Conservation (phyloP, 148 eudicot species). For the Simmondsia chinensis region DNA sequence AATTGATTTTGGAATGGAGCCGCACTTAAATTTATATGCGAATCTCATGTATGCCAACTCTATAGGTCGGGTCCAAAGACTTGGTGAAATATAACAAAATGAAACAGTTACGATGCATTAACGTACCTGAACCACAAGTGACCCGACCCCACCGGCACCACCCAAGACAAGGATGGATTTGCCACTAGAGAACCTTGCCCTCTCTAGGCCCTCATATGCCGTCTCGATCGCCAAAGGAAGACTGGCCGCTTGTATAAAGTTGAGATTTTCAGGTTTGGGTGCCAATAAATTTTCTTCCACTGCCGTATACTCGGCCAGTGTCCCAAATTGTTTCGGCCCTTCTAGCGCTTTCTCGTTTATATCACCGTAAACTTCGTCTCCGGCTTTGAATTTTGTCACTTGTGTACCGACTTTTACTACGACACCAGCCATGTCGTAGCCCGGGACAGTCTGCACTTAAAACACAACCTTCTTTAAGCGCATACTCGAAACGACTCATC, state of each 20-base stretch:
- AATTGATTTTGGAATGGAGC: no score
- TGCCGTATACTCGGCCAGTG: slow-evolving; percentile 85
- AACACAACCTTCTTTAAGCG: slow-evolving; percentile 6
- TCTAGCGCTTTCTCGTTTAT: slow-evolving; percentile 61
- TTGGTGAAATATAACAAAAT: no score
- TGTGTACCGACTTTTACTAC: slow-evolving; percentile 79
- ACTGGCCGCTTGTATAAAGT: slow-evolving; percentile 73
- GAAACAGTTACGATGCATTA: neutral
- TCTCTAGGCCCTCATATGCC: slow-evolving; percentile 90
- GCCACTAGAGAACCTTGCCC: slow-evolving; percentile 63
- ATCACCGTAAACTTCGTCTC: slow-evolving; percentile 91
- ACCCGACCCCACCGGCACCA: slow-evolving; percentile 97
- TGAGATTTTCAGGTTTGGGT: slow-evolving; percentile 62
- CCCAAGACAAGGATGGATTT: slow-evolving; percentile 82
- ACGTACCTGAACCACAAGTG: slow-evolving; percentile 76
- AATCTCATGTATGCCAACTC: no score
- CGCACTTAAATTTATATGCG: no score
- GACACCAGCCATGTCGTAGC: slow-evolving; percentile 85
- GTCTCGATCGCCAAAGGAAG: slow-evolving; percentile 91
- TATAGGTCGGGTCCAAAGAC: no score
- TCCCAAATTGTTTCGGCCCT: slow-evolving; percentile 69
- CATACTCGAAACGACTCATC: slow-evolving; percentile 5
- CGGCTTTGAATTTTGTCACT: slow-evolving; percentile 63
- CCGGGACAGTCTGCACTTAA: slow-evolving; percentile 68
- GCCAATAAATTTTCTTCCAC: slow-evolving; percentile 84